Conservation (phyloP, 2,329 filamentous ascomycete species). For the Emmonsiellopsis sp. region DNA sequence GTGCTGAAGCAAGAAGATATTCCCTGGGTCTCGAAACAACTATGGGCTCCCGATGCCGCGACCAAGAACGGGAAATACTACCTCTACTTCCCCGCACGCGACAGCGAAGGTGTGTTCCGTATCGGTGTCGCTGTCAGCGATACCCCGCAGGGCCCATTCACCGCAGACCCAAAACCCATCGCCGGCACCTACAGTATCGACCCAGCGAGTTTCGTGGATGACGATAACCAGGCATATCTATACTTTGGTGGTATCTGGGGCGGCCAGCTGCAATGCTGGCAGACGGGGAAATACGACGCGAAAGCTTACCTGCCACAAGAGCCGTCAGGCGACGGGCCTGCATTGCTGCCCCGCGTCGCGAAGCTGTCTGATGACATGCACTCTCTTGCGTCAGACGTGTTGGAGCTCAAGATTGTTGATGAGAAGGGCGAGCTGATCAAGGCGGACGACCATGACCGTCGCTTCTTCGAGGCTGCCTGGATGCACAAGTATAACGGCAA, state of each 20-base stretch:
- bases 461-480: slow-evolving; percentile 78
- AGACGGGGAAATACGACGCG: slow-evolving; percentile 49
- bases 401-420: slow-evolving; percentile 57
- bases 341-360: slow-evolving; percentile 59
- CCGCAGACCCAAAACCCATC: slow-evolving; percentile 55
- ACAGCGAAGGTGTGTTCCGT: slow-evolving; percentile 60
- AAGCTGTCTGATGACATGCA: slow-evolving; percentile 58
- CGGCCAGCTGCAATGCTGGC: slow-evolving; percentile 71
- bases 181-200: slow-evolving; percentile 67
- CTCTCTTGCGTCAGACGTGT: slow-evolving; percentile 46
- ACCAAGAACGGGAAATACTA: slow-evolving; percentile 62
- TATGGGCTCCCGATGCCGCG: slow-evolving; percentile 74
- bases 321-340: slow-evolving; percentile 45
- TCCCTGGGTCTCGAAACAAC: slow-evolving; percentile 69
- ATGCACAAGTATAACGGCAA: slow-evolving; percentile 61
- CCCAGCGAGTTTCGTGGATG: slow-evolving; percentile 66
- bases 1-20: slow-evolving; percentile 57
- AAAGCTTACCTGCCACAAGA: slow-evolving; percentile 50
- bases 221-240: slow-evolving; percentile 54
- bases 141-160: slow-evolving; percentile 61
- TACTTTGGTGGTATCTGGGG: slow-evolving; percentile 79
- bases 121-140: slow-evolving; percentile 62
- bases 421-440: slow-evolving; percentile 51
- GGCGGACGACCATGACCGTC: slow-evolving; percentile 61
- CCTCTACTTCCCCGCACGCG: slow-evolving; percentile 68